phyloP scores from a whole-genome alignment of 2,329 filamentous ascomycete species.

The Fusarium pseudoanthophilum region DNA sequence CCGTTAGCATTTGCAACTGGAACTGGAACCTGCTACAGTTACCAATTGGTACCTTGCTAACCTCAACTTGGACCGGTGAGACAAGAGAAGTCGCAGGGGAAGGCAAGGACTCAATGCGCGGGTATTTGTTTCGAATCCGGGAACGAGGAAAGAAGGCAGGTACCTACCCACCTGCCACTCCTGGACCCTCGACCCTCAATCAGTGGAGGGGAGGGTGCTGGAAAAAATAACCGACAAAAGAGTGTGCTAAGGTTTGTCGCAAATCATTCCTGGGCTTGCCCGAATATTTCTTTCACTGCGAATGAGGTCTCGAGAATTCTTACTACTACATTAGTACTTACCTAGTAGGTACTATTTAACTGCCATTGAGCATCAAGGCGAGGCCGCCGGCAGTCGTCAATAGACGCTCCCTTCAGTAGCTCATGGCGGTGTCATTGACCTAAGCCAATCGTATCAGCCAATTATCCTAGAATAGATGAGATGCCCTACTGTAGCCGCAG shows the following conservation, averaged over 20 bases:
- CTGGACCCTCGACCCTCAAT: background rate
- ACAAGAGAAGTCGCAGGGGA: slow-evolving; percentile 32
- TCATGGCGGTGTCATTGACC: background rate
- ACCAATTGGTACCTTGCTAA: slow-evolving; percentile 13
- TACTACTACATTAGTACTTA: background rate
- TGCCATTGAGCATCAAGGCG: background rate
- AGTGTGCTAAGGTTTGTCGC: background rate
- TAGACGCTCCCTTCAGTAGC: background rate
- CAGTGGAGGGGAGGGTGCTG: background rate
- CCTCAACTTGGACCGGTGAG: slow-evolving; percentile 25
- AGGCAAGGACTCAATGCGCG: slow-evolving; percentile 24
- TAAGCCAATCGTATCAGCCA: slow-evolving; percentile 16
- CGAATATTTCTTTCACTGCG: background rate
- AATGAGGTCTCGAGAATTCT: background rate
- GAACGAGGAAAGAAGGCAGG: slow-evolving; percentile 16
- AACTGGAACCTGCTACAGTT: slow-evolving; percentile 10
- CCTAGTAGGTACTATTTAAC: background rate
- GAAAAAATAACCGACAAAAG: background rate
- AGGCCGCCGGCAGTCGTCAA: slow-evolving; percentile 7
- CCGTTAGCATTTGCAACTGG: slow-evolving; percentile 16
- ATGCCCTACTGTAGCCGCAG: background rate
- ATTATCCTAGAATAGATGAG: background rate
- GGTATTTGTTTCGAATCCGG: slow-evolving; percentile 33
- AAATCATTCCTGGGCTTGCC: background rate
- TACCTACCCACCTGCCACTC: slow-evolving; percentile 7